Evolutionary conservation across 2,329 filamentous ascomycete species (phyloP), one percentile per base, ranked within the genome.

Genomic region (Pleurostoma richardsiae): DNA sequence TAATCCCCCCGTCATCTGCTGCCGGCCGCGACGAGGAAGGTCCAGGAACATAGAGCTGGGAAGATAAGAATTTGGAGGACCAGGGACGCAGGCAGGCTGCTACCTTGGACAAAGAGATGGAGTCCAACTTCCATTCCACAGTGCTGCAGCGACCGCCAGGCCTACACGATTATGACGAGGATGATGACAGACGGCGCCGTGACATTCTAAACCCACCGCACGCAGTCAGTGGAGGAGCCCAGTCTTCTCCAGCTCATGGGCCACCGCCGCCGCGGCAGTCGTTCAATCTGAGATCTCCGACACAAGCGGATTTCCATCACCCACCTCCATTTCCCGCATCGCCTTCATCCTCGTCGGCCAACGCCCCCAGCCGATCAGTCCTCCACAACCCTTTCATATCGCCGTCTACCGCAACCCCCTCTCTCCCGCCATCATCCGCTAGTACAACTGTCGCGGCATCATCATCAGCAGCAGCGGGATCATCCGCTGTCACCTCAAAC

Each of bases 271-370:
- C 67, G 54, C 67, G 65, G 52, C 71, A 69, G 57, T 66, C 70
- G 49, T 76, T 77, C 61, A 71, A 63, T 59, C 62, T 76, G 61
- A 69, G 73, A 59, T 77, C 74, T 49, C 73, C 73, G 52, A 71
- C 72, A 42, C 70, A 70, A 51, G 51, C 67, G 53, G 69, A 73
- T 53, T 71, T 67, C 49, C 60, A 54, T 7, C 49, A 53, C 43
- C 46, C 52, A 46, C 53, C 57, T 54, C 51, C 59, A 50, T 61
- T 59, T 46, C 45, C 54, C 6, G 56, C 55, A 41, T 58, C 63
- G 39, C 57, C 61, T 30, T 59, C 59, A 44, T 56, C 56, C 31
- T 52, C 56, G 29, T 54, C 54, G 41, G 53, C 59, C 42, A 50
- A 47, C 48, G 46, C 49, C 51, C 48, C 48, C 54, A 47, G 50